A percentile compares a stretch with the other conserved stretches of the same genome.
These are phyloP conservation scores for Ustilago hordei DNA, from an alignment of 1,284 basidiomycete genomes.

Conservation along the genomic window DNA sequence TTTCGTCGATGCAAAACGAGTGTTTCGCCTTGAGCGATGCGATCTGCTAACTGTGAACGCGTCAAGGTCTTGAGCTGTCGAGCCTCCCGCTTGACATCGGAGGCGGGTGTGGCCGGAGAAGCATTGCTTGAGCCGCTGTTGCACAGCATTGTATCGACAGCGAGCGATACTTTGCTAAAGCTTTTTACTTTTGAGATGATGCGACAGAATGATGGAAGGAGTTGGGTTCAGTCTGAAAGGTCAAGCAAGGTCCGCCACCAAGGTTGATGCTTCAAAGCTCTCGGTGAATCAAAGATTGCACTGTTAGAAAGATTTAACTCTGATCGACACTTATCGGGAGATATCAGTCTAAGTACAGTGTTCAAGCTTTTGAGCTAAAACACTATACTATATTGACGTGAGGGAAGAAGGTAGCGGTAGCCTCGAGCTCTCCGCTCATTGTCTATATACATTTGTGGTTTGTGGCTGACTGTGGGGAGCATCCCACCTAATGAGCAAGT, in stretches of 20 bases:
- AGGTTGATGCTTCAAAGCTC: background rate
- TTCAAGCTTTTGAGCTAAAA: too few relatives aligned
- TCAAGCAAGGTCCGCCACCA: conserved; percentile 1
- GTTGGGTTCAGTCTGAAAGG: background rate
- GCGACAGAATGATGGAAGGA: background rate
- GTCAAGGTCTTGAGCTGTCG: conserved; percentile 46
- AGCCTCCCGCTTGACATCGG: conserved; percentile 4
- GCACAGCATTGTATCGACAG: conserved; percentile 2
- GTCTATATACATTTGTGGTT: too few relatives aligned
- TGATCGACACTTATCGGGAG: too few relatives aligned
- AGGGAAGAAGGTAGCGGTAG: too few relatives aligned
- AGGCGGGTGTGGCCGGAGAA: background rate
- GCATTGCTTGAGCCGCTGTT: conserved; percentile 15
- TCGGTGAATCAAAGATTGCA: background rate
- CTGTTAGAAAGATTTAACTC: too few relatives aligned
- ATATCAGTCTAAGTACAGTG: too few relatives aligned
- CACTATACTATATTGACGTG: too few relatives aligned
- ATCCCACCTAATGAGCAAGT: too few relatives aligned
- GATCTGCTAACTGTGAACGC: conserved; percentile 56
- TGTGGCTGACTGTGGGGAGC: too few relatives aligned
- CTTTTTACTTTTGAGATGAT: background rate
- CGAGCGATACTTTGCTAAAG: background rate
- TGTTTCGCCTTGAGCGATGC: conserved; percentile 71
- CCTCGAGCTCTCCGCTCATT: too few relatives aligned
- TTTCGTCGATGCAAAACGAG: conserved; percentile 83